These are phyloP conservation scores for Atractiella rhizophila DNA, from an alignment of 768 basidiomycete species.

Conservation along the genomic window DNA sequence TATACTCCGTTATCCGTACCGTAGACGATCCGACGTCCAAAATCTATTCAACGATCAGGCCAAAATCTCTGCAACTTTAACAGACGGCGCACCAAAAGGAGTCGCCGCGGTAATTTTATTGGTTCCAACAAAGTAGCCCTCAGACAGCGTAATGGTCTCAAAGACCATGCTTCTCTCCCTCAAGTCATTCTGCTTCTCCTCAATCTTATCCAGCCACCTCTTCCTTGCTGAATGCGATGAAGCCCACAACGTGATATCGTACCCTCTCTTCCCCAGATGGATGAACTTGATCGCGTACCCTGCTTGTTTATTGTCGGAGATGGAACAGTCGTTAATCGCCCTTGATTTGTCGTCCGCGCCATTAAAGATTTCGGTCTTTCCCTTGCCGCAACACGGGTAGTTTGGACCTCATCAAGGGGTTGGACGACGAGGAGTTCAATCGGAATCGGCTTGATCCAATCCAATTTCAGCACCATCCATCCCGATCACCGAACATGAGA, in stretches of 20 bases:
- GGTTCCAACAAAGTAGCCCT: constrained; percentile 59
- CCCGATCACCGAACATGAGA: not conserved
- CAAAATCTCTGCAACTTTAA: too few species aligned
- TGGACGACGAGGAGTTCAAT: constrained; percentile 69
- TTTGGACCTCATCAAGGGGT: constrained; percentile 33
- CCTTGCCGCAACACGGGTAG: constrained; percentile 12
- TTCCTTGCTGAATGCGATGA: constrained; percentile 55
- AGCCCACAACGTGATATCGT: constrained; percentile 76
- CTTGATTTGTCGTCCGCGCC: constrained; percentile 13
- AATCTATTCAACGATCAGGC: constrained; percentile 28
- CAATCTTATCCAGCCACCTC: constrained; percentile 83
- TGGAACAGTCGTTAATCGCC: constrained; percentile 5
- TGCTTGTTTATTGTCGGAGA: constrained; percentile 36
- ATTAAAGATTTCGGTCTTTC: constrained; percentile 19
- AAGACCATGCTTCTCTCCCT: constrained; percentile 64
- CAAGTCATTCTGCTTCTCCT: constrained; percentile 64
- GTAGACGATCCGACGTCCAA: constrained; percentile 64
- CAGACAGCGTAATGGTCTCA: constrained; percentile 56
- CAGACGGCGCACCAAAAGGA: constrained; percentile 40
- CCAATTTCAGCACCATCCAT: not conserved
- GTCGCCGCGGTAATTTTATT: constrained; percentile 87
- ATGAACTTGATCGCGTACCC: constrained; percentile 80
- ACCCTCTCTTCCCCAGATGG: constrained; percentile 76
- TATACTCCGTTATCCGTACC: constrained; percentile 97
- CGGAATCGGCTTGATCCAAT: constrained; percentile 52